Evolutionary conservation across 768 basidiomycete genomes (phyloP).

Genomic region (Cubamyces sp.): DNA sequence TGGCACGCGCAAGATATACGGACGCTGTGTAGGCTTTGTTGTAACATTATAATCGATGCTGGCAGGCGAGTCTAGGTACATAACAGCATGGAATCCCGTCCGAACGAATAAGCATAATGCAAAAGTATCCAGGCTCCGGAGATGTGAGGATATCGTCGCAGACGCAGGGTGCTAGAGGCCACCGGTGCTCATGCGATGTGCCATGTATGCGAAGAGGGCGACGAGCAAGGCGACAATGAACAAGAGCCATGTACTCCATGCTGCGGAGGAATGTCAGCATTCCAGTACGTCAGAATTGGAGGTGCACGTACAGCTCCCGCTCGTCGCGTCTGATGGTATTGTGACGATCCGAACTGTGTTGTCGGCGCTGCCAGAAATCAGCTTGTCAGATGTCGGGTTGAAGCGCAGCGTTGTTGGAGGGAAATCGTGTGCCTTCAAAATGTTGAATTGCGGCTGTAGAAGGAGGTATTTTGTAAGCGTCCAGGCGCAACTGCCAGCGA

Average conservation of each 20-base stretch:
- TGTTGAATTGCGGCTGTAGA: constrained; percentile 80
- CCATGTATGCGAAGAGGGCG: constrained; percentile 38
- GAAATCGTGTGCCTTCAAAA: constrained; percentile 94
- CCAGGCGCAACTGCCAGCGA: neutral
- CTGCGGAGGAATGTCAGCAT: constrained; percentile 19
- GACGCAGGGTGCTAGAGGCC: neutral
- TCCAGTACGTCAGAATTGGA: neutral
- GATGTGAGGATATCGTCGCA: neutral
- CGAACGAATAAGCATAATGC: constrained; percentile 18
- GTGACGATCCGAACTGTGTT: constrained; percentile 79
- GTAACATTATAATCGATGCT: constrained; percentile 19
- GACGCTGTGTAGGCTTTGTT: constrained; percentile 24
- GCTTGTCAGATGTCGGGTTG: constrained; percentile 76
- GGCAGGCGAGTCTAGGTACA: constrained; percentile 14
- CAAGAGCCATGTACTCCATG: constrained; percentile 36
- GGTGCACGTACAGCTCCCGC: constrained; percentile 53
- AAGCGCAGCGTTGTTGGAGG: constrained; percentile 90
- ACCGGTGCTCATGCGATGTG: constrained; percentile 28
- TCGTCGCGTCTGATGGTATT: constrained; percentile 59
- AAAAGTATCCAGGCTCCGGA: neutral
- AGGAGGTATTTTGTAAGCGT: constrained; percentile 3
- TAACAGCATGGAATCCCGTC: constrained; percentile 2
- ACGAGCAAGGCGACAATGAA: constrained; percentile 35
- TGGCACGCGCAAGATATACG: constrained; percentile 32
- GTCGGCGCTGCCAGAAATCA: constrained; percentile 91